phyloP scores from a whole-genome alignment of 129 eudicot genomes.

The Deinandra increscens region DNA sequence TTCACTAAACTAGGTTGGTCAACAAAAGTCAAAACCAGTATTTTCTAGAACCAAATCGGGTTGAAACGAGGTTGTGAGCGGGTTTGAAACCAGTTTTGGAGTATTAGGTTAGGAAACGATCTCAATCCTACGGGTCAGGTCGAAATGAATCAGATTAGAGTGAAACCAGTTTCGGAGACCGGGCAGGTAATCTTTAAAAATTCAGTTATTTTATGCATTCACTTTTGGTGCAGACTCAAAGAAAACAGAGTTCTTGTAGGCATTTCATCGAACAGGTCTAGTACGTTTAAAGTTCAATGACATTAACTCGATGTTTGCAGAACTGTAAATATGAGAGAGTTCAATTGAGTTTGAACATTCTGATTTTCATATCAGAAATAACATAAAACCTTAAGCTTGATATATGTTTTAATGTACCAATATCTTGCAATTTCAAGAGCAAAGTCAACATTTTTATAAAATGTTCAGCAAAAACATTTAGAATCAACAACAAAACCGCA shows the following conservation, averaged over 20 bases:
- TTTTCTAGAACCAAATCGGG: too few relatives aligned
- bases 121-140: too few relatives aligned
- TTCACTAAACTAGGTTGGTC: too few relatives aligned
- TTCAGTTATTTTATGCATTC: background rate
- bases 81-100: too few relatives aligned
- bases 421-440: background rate
- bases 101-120: too few relatives aligned
- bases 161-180: too few relatives aligned
- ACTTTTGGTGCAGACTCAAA: conserved; percentile 4
- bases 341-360: background rate
- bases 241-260: conserved; percentile 57
- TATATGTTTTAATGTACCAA: background rate
- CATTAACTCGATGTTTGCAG: background rate
- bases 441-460: background rate
- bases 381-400: background rate
- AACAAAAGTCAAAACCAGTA: too few relatives aligned
- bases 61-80: too few relatives aligned
- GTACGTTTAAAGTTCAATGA: background rate
- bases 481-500: background rate
- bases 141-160: too few relatives aligned
- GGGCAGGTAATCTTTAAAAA: too few relatives aligned
- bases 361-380: background rate
- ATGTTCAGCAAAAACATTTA: background rate
- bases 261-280: conserved; percentile 64
- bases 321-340: too few relatives aligned